Base-by-base conservation (phyloP, 1,139 yeast genomes). In the Nakaseomyces bracarensis region DNA sequence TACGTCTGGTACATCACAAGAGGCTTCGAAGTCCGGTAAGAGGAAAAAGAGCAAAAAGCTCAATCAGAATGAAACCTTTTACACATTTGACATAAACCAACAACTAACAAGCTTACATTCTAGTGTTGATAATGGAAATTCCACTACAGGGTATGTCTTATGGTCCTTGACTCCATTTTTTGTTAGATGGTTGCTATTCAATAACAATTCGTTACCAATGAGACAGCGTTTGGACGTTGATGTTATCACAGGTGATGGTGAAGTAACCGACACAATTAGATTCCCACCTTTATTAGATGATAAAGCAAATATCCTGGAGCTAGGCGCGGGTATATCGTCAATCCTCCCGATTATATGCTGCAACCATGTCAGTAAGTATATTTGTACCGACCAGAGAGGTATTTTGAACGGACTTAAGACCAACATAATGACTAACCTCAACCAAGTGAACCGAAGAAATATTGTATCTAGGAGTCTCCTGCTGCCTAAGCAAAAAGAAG, bases 61-160 rank as follows among this genome's bases (percentile, higher is more conserved):
- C 16, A 6, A 7, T 7, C 8, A 2, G 11, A 13, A 20, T 33
- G 25, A 20, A 13, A 15, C 15, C 5, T 25, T 26, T 16, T 36
- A 25, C 16, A 31, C 27, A 10, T 34, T 31, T 7, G 20, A 19
- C 10, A 10, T 5, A 25, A 15, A 33, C n/a, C 38, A 35, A 16
- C 28, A 35, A 16, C 33, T 60, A 11, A 46, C 61, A 1, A 50
- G 58, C 19, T 43, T 61, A 11, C 48, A 48, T 35, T 61, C 65
- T 1, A 49, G 52, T 3, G 45, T 39, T 10, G 57, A 52, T 34
- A 61, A 61, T 39, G 50, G 50, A 18, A 60, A 60, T 39, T 61
- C 65, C 9, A 61, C 65, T 2, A 61, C 65, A 2, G 65, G 65
- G 3, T 61, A 53, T 41, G 64, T 61, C 4, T 45, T 60, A 10